A percentile compares a stretch with the other conserved stretches of the same genome.
Evolutionary conservation across 176 grass and related monocot genomes (phyloP).

Genomic region (Aegilops tauschii): DNA sequence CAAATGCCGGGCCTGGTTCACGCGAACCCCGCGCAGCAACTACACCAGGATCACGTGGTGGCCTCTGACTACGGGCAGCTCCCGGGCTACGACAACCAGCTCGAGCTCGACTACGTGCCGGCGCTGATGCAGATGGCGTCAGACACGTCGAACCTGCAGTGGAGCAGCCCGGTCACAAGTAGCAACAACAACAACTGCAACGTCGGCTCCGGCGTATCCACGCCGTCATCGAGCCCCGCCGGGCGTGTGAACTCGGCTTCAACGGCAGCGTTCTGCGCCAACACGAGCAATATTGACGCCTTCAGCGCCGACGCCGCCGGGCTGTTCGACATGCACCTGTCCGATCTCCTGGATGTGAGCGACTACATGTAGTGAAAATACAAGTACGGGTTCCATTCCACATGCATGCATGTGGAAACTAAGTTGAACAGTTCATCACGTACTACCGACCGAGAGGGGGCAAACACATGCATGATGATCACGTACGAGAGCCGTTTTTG

Average conservation of each 20-base stretch:
- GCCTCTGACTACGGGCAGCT: constrained; percentile 14
- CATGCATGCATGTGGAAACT: neutral
- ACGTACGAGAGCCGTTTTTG: constrained; percentile 29
- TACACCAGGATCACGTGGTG: constrained; percentile 29
- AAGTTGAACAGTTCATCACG: neutral
- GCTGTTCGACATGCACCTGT: constrained; percentile 46
- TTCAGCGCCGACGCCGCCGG: constrained; percentile 2
- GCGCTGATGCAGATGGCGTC: constrained; percentile 37
- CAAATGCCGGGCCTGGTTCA: constrained; percentile 40
- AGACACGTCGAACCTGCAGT: constrained; percentile 42
- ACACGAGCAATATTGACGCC: neutral
- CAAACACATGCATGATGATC: constrained; percentile 18
- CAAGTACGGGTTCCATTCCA: constrained; percentile 5
- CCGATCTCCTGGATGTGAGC: constrained; percentile 53
- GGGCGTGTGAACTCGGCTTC: constrained; percentile 26
- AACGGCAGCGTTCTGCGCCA: neutral
- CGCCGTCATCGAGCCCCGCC: constrained; percentile 52
- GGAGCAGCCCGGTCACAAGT: constrained; percentile 24
- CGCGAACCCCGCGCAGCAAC: neutral
- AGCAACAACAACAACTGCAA: constrained; percentile 33
- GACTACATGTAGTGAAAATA: constrained; percentile 41
- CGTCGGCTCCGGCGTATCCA: constrained; percentile 49
- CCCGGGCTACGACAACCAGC: neutral
- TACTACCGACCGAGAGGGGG: constrained; percentile 8
- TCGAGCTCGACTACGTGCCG: constrained; percentile 20